Evolutionary conservation across 2,329 filamentous ascomycete species (phyloP), one percentile per base, ranked within the genome.

Genomic region (Orbilia quercus): DNA sequence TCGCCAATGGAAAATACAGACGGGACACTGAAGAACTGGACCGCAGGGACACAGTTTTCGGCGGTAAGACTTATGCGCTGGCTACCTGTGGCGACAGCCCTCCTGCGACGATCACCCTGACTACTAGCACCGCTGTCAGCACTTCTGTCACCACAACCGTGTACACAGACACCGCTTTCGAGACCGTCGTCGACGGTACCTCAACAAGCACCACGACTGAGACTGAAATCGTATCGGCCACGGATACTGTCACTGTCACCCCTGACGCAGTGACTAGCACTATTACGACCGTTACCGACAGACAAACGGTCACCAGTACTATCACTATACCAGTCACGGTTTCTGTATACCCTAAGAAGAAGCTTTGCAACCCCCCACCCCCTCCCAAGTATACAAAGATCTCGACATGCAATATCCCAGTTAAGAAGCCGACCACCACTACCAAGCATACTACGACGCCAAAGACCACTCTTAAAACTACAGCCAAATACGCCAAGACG

Each of bases 401-500:
- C 3, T 16, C 51, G 7, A 44, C 51, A 12, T 40, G 36, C 36
- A 40, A 40, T 4, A 40, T 40, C 14, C 36, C 36, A 31, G 5
- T 9, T 1, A 55, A 28, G 20, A 42, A 25, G 36, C 18, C 28
- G 18, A 40, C 51, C 0, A 42, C 20, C 2, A 50, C 47, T 12
- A 31, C 23, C 16, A 50, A 50, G n/a, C 1, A 12, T 40, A 40
- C 9, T 40, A 40, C 36, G 36, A 40, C 36, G 12, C 3, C 36
- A 40, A 40, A 40, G 36, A 40, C 23, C 4, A 31, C 28, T 31
- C 28, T 9, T 31, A 51, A 51, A 14, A 53, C n/a, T 4, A 34
- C 25, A 6, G 5, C 16, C 20, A 53, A 53, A 16, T 36, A n/a
- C 22, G 36, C 50, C 18, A 53, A 55, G 28, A 54, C 31, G 28